These are phyloP conservation scores for Pseudisothecium myosuroides DNA, from an alignment of 225 moss, liverwort and hornwort species.

Conservation along the genomic window DNA sequence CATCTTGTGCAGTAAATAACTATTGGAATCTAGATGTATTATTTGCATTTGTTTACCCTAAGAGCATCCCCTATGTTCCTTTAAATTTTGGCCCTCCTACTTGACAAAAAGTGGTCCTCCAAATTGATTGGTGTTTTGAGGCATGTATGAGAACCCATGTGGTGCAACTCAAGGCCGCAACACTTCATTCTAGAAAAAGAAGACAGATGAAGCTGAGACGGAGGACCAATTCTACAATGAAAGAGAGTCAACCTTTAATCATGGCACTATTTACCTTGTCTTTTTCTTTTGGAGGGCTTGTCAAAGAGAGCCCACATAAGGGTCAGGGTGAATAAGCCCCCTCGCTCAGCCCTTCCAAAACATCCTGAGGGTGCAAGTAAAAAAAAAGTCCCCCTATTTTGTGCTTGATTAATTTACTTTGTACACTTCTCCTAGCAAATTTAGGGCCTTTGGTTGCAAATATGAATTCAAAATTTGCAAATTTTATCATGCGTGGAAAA, in stretches of 20 bases:
- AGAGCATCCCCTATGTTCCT: neutral
- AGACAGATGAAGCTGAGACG: fast-evolving
- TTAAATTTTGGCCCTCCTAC: neutral
- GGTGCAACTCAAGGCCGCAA: neutral
- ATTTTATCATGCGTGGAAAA: too few relatives aligned
- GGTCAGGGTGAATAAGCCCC: too few relatives aligned
- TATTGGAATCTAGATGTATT: neutral
- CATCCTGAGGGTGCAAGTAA: too few relatives aligned
- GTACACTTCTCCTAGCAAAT: too few relatives aligned
- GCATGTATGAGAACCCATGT: neutral
- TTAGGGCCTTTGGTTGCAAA: too few relatives aligned
- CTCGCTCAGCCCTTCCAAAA: too few relatives aligned
- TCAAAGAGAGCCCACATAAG: neutral
- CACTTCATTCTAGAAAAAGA: neutral
- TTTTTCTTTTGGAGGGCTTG: neutral
- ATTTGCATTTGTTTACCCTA: neutral
- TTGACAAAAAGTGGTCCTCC: neutral
- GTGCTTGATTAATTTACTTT: too few relatives aligned
- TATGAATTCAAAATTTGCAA: too few relatives aligned
- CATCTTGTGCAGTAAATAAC: neutral
- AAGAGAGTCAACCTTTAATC: neutral
- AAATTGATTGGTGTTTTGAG: neutral
- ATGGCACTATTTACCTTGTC: neutral
- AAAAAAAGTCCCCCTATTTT: too few relatives aligned
- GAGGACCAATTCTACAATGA: neutral